Evolutionary conservation across 257 asterid genomes (phyloP).

Genomic region (Mitragyna speciosa): DNA sequence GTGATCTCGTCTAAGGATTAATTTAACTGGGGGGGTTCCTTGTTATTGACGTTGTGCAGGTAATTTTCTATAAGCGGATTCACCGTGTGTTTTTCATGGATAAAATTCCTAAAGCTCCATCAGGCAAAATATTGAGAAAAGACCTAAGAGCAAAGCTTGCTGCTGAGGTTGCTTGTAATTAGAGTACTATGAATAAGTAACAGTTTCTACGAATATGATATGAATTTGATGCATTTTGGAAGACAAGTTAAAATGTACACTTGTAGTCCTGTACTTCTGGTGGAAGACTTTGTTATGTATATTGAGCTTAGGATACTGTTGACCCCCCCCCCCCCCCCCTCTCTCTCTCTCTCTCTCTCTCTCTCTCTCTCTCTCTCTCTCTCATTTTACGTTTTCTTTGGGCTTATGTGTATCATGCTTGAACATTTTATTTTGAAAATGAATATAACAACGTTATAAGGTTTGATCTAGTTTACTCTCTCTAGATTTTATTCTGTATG

Average conservation of each 20-base stretch:
- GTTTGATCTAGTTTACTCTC: neutral
- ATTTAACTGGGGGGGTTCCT: neutral
- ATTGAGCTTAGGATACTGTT: neutral
- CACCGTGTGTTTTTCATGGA: slow-evolving; percentile 46
- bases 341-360: no score
- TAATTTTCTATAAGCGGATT: slow-evolving; percentile 58
- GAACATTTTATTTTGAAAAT: neutral
- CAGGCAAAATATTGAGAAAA: slow-evolving; percentile 54
- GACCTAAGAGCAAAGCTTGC: slow-evolving; percentile 37
- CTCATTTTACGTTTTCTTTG: no score
- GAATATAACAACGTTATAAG: neutral
- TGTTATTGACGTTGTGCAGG: slow-evolving; percentile 34
- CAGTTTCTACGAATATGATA: neutral
- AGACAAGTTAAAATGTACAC: neutral
- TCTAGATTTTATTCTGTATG: neutral
- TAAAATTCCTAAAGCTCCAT: slow-evolving; percentile 56
- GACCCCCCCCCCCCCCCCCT: no score
- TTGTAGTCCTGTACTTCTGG: neutral
- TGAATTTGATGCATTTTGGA: neutral
- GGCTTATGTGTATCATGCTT: neutral
- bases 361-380: no score
- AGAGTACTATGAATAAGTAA: neutral
- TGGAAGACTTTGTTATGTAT: neutral
- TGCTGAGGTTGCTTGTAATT: slow-evolving; percentile 11
- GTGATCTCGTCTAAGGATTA: neutral